Evolutionary conservation across 2,329 filamentous ascomycete species (phyloP).

Genomic region (Exophiala mesophila): DNA sequence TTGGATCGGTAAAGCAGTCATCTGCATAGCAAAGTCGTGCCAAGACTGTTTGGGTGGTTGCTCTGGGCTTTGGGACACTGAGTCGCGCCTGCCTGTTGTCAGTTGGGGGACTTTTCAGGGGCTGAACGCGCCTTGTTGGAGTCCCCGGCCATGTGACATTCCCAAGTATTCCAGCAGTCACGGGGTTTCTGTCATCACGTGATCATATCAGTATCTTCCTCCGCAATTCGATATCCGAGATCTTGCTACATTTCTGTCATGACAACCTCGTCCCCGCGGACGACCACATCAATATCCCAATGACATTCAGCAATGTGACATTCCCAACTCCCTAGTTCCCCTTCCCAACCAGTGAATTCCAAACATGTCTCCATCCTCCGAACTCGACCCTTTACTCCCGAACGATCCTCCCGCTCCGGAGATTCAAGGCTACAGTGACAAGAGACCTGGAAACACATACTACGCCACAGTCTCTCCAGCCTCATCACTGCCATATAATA

Average conservation of each 20-base stretch:
- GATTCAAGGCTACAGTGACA: constrained; percentile 23
- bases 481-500: not conserved
- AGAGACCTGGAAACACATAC: constrained; percentile 5
- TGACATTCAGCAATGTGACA: no score
- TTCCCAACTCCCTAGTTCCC: no score
- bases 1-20: constrained; percentile 3
- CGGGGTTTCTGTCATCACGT: no score
- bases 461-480: constrained; percentile 6
- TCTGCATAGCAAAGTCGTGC: constrained; percentile 3
- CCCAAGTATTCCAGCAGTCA: no score
- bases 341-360: no score
- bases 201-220: no score
- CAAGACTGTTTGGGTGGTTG: not conserved
- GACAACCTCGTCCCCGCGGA: no score
- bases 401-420: constrained; percentile 26
- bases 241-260: no score
- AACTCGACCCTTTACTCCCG: constrained; percentile 27
- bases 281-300: no score
- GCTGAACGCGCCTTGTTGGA: not conserved
- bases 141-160: no score
- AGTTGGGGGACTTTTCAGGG: not conserved
- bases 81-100: not conserved
- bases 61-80: not conserved
- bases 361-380: constrained; percentile 5
- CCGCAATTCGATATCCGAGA: no score